A percentile compares a stretch with the other conserved stretches of the same genome.
Evolutionary conservation across 163 green algal species (phyloP).

Genomic region (Scenedesmus sp.): DNA sequence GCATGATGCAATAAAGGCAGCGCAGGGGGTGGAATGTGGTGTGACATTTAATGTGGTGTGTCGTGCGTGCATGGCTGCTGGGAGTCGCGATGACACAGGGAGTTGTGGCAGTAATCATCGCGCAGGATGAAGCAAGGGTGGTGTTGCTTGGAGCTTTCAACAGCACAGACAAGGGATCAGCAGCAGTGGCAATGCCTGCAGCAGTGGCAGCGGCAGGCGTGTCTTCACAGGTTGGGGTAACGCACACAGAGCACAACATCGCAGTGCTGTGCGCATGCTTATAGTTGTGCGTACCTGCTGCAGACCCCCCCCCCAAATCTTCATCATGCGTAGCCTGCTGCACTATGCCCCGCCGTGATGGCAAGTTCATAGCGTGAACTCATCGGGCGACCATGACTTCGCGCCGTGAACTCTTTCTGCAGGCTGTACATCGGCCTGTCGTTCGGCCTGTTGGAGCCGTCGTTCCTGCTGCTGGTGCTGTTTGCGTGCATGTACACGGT

Average conservation of each 20-base stretch:
- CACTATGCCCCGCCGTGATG: not conserved
- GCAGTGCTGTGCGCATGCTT: not conserved
- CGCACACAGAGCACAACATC: too few species aligned
- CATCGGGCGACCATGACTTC: constrained; percentile 16
- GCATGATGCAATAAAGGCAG: too few species aligned
- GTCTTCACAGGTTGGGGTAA: too few species aligned
- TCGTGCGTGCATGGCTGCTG: too few species aligned
- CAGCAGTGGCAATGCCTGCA: not conserved
- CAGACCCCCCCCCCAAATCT: too few species aligned
- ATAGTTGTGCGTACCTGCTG: not conserved
- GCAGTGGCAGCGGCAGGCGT: not conserved
- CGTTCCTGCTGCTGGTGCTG: constrained; percentile 65
- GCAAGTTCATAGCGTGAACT: not conserved
- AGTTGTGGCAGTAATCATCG: too few species aligned
- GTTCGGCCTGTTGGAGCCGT: constrained; percentile 64
- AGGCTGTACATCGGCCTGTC: constrained; percentile 65
- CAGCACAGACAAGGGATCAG: too few species aligned
- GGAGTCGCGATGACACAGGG: too few species aligned
- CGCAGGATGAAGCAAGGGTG: not conserved
- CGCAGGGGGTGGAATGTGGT: too few species aligned
- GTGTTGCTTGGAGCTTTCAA: too few species aligned
- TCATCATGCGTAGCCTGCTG: not conserved
- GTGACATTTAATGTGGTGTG: too few species aligned
- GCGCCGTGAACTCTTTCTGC: constrained; percentile 40
- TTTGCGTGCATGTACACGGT: constrained; percentile 62